Conservation (phyloP, 129 eudicot species). For the carrot (Daucus carota) region DNA sequence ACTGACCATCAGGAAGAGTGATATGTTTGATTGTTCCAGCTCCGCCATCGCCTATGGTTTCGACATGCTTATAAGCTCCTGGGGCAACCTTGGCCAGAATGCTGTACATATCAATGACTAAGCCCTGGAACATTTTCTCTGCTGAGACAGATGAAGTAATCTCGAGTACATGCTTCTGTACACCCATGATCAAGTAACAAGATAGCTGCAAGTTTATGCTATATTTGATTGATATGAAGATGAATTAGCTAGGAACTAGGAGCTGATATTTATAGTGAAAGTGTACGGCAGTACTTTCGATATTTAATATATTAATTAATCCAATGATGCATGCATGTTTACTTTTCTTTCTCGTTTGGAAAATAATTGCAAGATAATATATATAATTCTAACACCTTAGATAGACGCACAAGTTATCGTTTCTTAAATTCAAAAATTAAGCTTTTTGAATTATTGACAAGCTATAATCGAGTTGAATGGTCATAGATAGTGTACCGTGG, state of each 20-base stretch:
- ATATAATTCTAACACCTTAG: no score
- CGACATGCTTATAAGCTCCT: constrained; percentile 9
- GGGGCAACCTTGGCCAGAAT: constrained; percentile 14
- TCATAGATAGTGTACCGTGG: no score
- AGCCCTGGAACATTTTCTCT: background rate
- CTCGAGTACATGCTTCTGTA: background rate
- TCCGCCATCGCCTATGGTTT: constrained; percentile 16
- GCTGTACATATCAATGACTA: background rate
- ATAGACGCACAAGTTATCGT: no score
- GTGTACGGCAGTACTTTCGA: no score
- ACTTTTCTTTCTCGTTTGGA: no score
- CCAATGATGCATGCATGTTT: no score
- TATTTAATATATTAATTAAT: no score
- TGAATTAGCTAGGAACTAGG: background rate
- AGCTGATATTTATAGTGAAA: background rate
- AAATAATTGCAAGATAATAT: no score
- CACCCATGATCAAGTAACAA: background rate
- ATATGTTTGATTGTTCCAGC: constrained; percentile 14
- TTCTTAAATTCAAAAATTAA: no score
- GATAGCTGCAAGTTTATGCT: background rate
- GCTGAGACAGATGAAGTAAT: background rate
- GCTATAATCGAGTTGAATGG: no score
- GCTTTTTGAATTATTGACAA: no score
- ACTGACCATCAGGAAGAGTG: constrained; percentile 8
- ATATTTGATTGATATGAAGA: background rate